Conservation (phyloP, 2,329 filamentous ascomycete genomes). For the Fusarium torulosum region DNA sequence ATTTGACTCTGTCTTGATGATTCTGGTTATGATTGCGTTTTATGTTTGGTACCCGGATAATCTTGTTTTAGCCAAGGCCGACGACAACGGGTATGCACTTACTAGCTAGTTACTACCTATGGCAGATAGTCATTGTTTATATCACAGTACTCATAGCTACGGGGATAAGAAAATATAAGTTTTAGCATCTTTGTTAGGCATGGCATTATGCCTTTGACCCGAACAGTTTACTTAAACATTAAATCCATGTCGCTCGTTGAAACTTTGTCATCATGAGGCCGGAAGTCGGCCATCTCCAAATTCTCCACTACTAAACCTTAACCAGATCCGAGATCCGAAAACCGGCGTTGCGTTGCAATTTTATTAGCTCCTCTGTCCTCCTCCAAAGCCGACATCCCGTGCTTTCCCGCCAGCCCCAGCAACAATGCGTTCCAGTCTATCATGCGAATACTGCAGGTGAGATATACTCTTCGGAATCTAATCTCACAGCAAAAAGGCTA, state of each 20-base stretch:
- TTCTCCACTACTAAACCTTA: not conserved
- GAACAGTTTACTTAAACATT: too few relatives aligned
- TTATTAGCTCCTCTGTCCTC: not conserved
- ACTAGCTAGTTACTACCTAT: not conserved
- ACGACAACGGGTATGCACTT: not conserved
- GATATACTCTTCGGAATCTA: rapidly evolving
- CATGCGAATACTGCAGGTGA: conserved; percentile 53
- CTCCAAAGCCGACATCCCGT: conserved; percentile 26
- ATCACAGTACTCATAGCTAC: too few relatives aligned
- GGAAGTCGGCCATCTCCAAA: conserved; percentile 6
- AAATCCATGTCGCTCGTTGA: too few relatives aligned
- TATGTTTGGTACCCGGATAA: conserved; percentile 25
- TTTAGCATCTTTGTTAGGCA: too few relatives aligned
- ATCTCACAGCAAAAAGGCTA: too few relatives aligned
- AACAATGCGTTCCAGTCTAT: conserved; percentile 53
- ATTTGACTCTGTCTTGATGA: conserved; percentile 29
- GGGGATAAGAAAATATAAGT: too few relatives aligned
- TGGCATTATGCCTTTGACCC: too few relatives aligned
- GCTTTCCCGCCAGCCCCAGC: conserved; percentile 5
- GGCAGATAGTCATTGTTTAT: too few relatives aligned
- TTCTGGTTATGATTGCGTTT: conserved; percentile 25
- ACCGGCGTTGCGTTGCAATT: conserved; percentile 5
- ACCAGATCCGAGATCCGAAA: conserved; percentile 21
- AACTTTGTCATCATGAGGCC: not conserved
- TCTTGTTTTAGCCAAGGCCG: not conserved